Evolutionary conservation across 768 basidiomycete species (phyloP).

Genomic region (Chalciporus piperatus): DNA sequence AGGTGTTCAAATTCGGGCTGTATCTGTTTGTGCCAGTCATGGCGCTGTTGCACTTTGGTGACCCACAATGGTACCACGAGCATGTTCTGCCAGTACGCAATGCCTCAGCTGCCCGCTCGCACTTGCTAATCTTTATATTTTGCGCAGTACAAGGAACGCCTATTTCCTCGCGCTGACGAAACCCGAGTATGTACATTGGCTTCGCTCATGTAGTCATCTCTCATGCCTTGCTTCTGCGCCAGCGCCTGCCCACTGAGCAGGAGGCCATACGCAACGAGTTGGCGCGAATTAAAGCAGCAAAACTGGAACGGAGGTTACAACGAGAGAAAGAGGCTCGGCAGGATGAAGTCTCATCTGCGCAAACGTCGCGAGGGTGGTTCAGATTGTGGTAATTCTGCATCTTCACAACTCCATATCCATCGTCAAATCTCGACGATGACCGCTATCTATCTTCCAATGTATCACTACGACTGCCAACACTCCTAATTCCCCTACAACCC

Average conservation of each 20-base stretch:
- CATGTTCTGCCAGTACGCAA: slow-evolving; percentile 70
- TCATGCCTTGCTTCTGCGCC: slow-evolving; percentile 8
- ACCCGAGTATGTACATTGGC: slow-evolving; percentile 41
- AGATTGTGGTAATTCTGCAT: slow-evolving; percentile 24
- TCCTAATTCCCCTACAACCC: not conserved
- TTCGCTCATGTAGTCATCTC: not conserved
- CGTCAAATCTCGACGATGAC: not conserved
- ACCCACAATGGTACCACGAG: slow-evolving; percentile 80
- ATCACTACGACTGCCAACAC: slow-evolving; percentile 17
- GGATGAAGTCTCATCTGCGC: slow-evolving; percentile 9
- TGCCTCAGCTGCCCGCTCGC: not conserved
- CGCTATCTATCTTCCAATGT: slow-evolving; percentile 1
- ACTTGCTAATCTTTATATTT: not conserved
- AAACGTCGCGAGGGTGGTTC: slow-evolving; percentile 27
- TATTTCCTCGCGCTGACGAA: slow-evolving; percentile 64
- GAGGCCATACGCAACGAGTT: slow-evolving; percentile 64
- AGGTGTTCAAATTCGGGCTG: slow-evolving; percentile 85
- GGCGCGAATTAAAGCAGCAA: slow-evolving; percentile 66
- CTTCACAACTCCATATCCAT: not conserved
- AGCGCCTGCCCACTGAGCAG: slow-evolving; percentile 68
- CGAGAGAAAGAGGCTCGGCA: slow-evolving; percentile 39
- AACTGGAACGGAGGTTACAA: slow-evolving; percentile 42
- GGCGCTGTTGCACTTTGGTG: slow-evolving; percentile 81
- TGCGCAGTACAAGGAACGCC: slow-evolving; percentile 63
- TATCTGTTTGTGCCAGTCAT: slow-evolving; percentile 84